A percentile compares a stretch with the other conserved stretches of the same genome.
Evolutionary conservation across 1,139 yeast genomes (phyloP).

Genomic region (Yamadazyma triangularis): DNA sequence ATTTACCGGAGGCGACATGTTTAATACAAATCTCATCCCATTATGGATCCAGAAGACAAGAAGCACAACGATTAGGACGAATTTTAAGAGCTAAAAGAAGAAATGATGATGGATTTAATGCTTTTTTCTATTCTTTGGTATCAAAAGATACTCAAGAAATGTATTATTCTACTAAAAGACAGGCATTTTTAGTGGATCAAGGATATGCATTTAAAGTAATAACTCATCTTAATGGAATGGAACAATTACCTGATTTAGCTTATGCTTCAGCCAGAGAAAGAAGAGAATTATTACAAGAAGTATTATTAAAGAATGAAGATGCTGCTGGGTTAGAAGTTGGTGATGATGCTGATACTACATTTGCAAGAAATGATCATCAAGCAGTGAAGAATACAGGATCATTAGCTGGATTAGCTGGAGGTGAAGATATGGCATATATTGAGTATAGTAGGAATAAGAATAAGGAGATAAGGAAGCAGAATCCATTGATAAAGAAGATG

Average conservation of each 20-base stretch:
- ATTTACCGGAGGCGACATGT: constrained; percentile 97
- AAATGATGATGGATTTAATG: constrained; percentile 98
- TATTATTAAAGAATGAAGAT: constrained; percentile 88
- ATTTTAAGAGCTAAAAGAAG: constrained; percentile 95
- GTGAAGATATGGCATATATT: constrained; percentile 98
- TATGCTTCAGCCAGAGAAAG: constrained; percentile 88
- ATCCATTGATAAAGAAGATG: constrained; percentile 74
- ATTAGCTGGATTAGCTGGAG: constrained; percentile 95
- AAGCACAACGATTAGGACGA: constrained; percentile 95
- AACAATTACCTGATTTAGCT: constrained; percentile 84
- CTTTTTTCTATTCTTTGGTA: constrained; percentile 91
- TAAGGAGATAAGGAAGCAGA: constrained; percentile 77
- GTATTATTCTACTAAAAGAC: constrained; percentile 97
- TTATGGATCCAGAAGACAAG: constrained; percentile 99
- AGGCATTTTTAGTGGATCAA: constrained; percentile 96
- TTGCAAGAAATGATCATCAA: constrained; percentile 43
- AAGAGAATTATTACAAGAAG: constrained; percentile 88
- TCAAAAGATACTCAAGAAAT: constrained; percentile 98
- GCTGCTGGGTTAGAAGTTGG: constrained; percentile 95
- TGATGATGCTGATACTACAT: constrained; percentile 86
- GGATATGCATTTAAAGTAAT: constrained; percentile 98
- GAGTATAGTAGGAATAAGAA: constrained; percentile 85
- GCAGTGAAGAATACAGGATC: constrained; percentile 84
- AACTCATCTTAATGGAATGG: constrained; percentile 97
- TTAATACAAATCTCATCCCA: constrained; percentile 96